Conservation (phyloP, 306 rosid species). For the Quercus dentata region DNA sequence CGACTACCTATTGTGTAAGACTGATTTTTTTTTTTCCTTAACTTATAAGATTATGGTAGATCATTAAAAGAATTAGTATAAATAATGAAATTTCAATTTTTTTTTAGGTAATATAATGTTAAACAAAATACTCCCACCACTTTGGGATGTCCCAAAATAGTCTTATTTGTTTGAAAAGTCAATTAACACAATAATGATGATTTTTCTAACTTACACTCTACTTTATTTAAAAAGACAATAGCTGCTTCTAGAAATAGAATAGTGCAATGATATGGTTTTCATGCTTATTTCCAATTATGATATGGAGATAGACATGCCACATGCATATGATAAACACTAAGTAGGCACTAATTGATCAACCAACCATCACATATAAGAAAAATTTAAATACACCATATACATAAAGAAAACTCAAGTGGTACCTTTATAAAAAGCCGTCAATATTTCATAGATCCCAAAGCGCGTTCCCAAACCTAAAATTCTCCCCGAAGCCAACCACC, state of each 20-base stretch:
- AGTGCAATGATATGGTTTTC: not conserved
- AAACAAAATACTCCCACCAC: too few relatives aligned
- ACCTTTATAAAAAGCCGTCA: slow-evolving; percentile 85
- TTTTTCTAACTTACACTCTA: too few relatives aligned
- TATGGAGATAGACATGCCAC: not conserved
- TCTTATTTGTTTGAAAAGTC: too few relatives aligned
- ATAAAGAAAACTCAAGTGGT: slow-evolving; percentile 3
- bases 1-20: too few relatives aligned
- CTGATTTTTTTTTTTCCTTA: too few relatives aligned
- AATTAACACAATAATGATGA: too few relatives aligned
- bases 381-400: not conserved
- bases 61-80: too few relatives aligned
- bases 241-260: not conserved
- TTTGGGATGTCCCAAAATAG: too few relatives aligned
- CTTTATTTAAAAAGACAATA: not conserved
- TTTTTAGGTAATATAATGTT: too few relatives aligned
- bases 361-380: not conserved
- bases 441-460: slow-evolving; percentile 81
- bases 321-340: not conserved
- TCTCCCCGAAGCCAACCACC: slow-evolving; percentile 79
- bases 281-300: not conserved
- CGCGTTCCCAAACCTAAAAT: slow-evolving; percentile 80
- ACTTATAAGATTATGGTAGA: too few relatives aligned
- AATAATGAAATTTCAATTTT: too few relatives aligned
- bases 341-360: not conserved